Percentiles rank a stretch among this genome's conserved stretches.
These are phyloP conservation scores for Collybia mongolica DNA, from an alignment of 768 basidiomycete species.

Conservation along the genomic window DNA sequence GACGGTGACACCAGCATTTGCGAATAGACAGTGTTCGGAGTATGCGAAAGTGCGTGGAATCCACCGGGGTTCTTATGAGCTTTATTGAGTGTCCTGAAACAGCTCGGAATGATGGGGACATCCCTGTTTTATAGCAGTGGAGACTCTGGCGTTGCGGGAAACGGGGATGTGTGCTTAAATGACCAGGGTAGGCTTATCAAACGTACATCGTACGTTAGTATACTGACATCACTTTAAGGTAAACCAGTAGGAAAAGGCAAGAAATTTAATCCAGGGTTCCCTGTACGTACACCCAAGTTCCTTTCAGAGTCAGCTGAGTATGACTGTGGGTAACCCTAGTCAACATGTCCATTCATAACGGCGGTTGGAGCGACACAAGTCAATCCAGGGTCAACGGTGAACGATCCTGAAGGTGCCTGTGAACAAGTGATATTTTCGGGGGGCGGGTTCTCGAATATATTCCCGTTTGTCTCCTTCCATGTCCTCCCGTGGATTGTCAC, in stretches of 20 bases:
- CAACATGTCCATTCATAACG: constrained; percentile 48
- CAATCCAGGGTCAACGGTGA: constrained; percentile 39
- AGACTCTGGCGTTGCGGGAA: constrained; percentile 30
- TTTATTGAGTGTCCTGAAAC: not conserved
- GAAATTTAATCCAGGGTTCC: constrained; percentile 24
- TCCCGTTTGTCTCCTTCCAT: constrained; percentile 23
- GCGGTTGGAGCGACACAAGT: constrained; percentile 53
- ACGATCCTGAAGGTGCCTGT: constrained; percentile 45
- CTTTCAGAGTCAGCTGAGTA: not conserved
- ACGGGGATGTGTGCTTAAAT: constrained; percentile 32
- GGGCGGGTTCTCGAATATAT: constrained; percentile 50
- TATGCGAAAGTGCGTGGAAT: constrained; percentile 34
- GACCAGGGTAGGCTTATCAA: constrained; percentile 34
- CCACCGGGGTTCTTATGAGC: not conserved
- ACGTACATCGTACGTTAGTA: not conserved
- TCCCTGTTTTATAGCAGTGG: constrained; percentile 60
- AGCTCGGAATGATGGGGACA: constrained; percentile 60
- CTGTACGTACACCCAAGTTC: constrained; percentile 10
- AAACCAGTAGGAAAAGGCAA: constrained; percentile 19
- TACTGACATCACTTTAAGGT: constrained; percentile 11
- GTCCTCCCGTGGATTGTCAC: not conserved
- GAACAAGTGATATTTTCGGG: constrained; percentile 45
- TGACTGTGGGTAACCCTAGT: constrained; percentile 14
- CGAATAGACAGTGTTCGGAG: constrained; percentile 45
- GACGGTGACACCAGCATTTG: constrained; percentile 34